Evolutionary conservation across 345 rosid genomes (phyloP).

Genomic region (Citrus cavaleriei): DNA sequence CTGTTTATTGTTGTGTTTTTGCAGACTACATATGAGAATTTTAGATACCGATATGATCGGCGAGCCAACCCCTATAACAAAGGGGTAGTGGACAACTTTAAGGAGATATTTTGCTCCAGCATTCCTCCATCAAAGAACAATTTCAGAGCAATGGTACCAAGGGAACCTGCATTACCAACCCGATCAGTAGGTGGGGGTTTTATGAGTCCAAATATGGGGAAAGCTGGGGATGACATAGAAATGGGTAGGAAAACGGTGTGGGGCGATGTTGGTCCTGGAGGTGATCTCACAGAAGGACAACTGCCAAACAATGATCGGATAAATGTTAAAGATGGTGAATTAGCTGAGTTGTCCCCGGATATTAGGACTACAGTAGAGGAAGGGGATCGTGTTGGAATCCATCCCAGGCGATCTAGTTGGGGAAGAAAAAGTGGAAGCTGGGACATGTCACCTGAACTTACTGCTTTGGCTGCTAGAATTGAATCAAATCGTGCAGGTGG

Average conservation of each 20-base stretch:
- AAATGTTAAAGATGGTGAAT: conserved; percentile 79
- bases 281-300: conserved; percentile 64
- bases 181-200: conserved; percentile 69
- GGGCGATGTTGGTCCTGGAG: conserved; percentile 69
- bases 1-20: conserved; percentile 5
- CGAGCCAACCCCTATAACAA: conserved; percentile 75
- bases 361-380: conserved; percentile 66
- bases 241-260: conserved; percentile 96
- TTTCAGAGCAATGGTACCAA: conserved; percentile 66
- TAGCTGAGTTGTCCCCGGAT: conserved; percentile 69
- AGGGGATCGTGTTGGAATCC: conserved; percentile 56
- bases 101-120: conserved; percentile 60
- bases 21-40: conserved; percentile 97
- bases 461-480: conserved; percentile 83
- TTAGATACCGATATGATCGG: conserved; percentile 82
- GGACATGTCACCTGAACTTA: conserved; percentile 85
- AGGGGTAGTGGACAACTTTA: conserved; percentile 73
- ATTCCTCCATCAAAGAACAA: conserved; percentile 76
- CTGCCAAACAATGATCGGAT: conserved; percentile 49
- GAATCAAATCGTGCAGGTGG: conserved; percentile 64
- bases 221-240: conserved; percentile 82
- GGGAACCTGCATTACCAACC: conserved; percentile 64
- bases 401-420: conserved; percentile 80
- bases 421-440: conserved; percentile 80
- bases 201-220: conserved; percentile 97